These are phyloP conservation scores for Malbranchea cinnamomea DNA, from an alignment of 2,329 filamentous ascomycete species.

Conservation along the genomic window DNA sequence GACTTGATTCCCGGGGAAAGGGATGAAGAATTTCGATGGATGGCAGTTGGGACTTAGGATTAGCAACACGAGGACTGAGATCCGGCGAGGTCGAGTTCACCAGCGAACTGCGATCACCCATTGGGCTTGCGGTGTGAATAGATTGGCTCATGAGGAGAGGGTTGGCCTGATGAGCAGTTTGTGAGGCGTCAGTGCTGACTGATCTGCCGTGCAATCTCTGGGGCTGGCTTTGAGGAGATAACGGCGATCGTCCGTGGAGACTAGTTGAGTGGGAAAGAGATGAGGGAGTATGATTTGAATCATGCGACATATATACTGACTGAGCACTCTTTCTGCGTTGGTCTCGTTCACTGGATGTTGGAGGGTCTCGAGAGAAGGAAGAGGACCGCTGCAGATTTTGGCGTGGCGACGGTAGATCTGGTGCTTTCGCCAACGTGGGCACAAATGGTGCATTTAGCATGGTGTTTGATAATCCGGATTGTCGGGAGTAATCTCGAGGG, in stretches of 20 bases:
- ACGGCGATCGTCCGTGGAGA: neutral
- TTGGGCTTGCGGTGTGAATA: no score
- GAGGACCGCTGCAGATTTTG: conserved; percentile 11
- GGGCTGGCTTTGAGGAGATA: neutral
- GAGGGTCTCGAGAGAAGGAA: conserved; percentile 18
- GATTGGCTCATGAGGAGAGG: conserved; percentile 5
- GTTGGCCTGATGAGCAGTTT: conserved; percentile 5
- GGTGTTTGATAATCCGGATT: conserved; percentile 1
- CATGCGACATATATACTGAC: conserved; percentile 12
- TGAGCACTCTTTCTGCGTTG: conserved; percentile 14
- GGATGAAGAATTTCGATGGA: conserved; percentile 6
- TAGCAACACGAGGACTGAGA: conserved; percentile 3
- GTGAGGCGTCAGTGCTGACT: conserved; percentile 10
- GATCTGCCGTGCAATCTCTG: conserved; percentile 10
- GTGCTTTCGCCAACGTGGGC: conserved; percentile 4
- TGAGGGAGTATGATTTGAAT: conserved; percentile 1
- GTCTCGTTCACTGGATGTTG: conserved; percentile 13
- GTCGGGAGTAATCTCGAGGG: conserved; percentile 2
- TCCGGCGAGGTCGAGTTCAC: neutral
- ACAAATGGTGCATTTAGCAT: neutral
- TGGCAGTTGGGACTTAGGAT: conserved; percentile 5
- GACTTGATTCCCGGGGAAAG: conserved; percentile 7
- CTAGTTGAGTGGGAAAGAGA: conserved; percentile 3
- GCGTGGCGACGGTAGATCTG: conserved; percentile 7
- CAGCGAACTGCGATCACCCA: neutral